Evolutionary conservation across 345 rosid species (phyloP), one percentile per base, ranked within the genome.

Genomic region (Salix dunnii): DNA sequence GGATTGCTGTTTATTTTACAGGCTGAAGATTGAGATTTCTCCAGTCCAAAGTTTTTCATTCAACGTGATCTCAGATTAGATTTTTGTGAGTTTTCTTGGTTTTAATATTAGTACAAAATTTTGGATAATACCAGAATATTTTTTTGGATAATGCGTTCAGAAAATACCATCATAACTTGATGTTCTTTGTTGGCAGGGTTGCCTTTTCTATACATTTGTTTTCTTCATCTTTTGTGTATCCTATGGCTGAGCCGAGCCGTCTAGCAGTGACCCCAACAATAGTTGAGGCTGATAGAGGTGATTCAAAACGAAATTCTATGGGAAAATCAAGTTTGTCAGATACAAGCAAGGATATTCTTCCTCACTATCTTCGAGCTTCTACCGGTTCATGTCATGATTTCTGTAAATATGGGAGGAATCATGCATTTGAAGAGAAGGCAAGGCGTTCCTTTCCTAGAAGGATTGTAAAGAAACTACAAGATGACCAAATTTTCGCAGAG

Each of bases 351-450:
- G 86, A 86, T 0, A 27, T 77, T 76, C 65, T 91, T 73, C 93
- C 96, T 60, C 85, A 75, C 74, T 90, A 94, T 71, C 92, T 92
- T 68, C 88, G 88, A 79, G 90, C 93, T 82, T 84, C 94, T 12
- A 85, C 90, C 48, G 92, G 88, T 73, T 94, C 98, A 30, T 90
- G 98, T 84, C 98, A 92, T 75, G 98, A 94, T 83, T 81, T 74
- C 49, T 94, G 98, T 81, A 94, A 94, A 79, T 92, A 82, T 70
- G 97, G 97, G 72, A 84, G 72, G 75, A 85, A 78, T 67, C 86
- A 89, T 70, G 90, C 70, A 71, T 72, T 67, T 33, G 88, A 90
- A 82, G 81, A 82, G 73, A 84, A 88, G 68, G 79, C 87, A 69
- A 83, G 87, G 49, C 74, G 14, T 61, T 80, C 88, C 23, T 73